Base-by-base conservation (phyloP, 768 basidiomycete species). In the Pleurotus sapidus region DNA sequence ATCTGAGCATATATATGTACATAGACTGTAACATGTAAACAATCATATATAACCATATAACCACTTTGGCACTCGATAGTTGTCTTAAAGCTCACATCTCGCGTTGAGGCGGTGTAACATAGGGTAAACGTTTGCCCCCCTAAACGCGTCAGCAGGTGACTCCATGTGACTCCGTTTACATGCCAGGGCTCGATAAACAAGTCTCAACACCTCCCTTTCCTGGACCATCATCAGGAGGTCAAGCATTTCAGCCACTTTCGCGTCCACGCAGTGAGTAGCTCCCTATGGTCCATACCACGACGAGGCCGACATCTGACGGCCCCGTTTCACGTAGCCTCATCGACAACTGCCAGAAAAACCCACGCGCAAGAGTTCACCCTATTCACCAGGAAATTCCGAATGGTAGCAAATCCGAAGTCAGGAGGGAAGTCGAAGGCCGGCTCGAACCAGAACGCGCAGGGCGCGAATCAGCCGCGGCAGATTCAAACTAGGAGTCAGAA, bases 401-500 rank as follows among this genome's bases (percentile, higher is more conserved):
- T 84, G 83, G 70, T 82, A 43, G 82, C 82, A 50, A 67, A 69
- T 60, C 70, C 75, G 63, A 79, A 82, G 62, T 74, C 81, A 30
- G 86, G 84, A 50, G 86, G 84, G 63, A 89, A 88, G 64, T 80
- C 85, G 53, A 84, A 84, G 71, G 71, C 77, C 8, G 81, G 79
- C 30, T 70, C 76, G 12, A 63, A 71, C 64, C 24, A 71, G 75
- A 38, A 70, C 76, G 5, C 75, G 86, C 57, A 83, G 85, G 62
- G 40, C 51, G 39, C 48, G 15, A 51, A 47, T 40, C 54, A 50
- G 38, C 54, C 61, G 12, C 55, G 59, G 45, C 49, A 55, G n/a
- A 59, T 61, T 18, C 59, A 59, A 46, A 90, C 89, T 5, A 72
- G 88, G 61, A 93, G 91, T 69, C 84, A 87, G 68, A 92, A 87